Evolutionary conservation across 345 rosid genomes (phyloP).

Genomic region (Luvunga scandens): DNA sequence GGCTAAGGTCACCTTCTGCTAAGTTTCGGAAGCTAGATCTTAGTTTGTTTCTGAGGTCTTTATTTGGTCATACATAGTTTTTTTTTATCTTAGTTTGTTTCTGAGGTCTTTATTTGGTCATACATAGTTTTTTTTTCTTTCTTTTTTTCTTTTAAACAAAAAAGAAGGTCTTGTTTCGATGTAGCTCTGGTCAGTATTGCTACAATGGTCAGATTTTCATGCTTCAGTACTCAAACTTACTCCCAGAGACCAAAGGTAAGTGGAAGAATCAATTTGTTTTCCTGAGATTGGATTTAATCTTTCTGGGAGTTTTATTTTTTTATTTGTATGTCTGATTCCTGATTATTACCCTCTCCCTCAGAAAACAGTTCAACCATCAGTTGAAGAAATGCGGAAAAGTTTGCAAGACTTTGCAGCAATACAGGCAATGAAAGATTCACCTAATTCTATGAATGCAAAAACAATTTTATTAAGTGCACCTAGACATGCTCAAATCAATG

Average conservation of each 20-base stretch:
- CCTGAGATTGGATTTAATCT: slow-evolving; percentile 14
- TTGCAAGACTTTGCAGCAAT: slow-evolving; percentile 38
- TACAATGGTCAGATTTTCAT: slow-evolving; percentile 84
- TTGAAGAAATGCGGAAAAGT: slow-evolving; percentile 40
- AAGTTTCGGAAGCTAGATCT: slow-evolving; percentile 27
- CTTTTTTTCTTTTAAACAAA: slow-evolving; percentile 6
- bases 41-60: slow-evolving; percentile 20
- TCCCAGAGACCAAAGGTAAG: slow-evolving; percentile 69
- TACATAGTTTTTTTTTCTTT: background rate
- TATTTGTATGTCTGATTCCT: slow-evolving; percentile 12
- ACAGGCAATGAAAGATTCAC: slow-evolving; percentile 29
- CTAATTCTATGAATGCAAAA: slow-evolving; percentile 29
- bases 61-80: slow-evolving; percentile 14
- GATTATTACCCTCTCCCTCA: slow-evolving; percentile 19
- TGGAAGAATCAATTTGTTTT: slow-evolving; percentile 5
- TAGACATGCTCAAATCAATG: slow-evolving; percentile 29
- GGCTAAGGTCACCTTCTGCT: slow-evolving; percentile 59
- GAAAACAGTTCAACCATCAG: slow-evolving; percentile 37
- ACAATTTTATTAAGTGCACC: slow-evolving; percentile 27
- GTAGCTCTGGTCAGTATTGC: slow-evolving; percentile 28
- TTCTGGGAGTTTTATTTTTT: background rate
- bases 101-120: slow-evolving; percentile 20
- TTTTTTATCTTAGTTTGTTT: slow-evolving; percentile 11
- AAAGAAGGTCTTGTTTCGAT: slow-evolving; percentile 26
- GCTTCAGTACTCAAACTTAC: slow-evolving; percentile 62